Base-by-base conservation (phyloP, 2,329 filamentous ascomycete genomes). In the Aplosporella prunicola region DNA sequence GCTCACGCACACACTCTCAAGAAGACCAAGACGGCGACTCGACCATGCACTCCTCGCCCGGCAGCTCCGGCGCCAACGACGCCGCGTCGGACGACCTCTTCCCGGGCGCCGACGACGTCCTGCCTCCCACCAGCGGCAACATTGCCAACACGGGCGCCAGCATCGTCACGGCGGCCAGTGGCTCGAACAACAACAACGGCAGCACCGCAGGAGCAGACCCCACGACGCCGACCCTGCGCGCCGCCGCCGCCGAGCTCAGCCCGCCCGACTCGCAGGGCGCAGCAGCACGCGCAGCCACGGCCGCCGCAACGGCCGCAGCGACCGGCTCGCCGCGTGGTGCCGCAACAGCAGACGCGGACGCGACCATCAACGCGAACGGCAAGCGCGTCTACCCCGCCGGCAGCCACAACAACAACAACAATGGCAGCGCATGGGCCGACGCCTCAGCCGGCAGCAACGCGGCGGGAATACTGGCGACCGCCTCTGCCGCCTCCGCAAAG, bases 1-100 rank as follows among this genome's bases (percentile, higher is more conserved):
- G n/a, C n/a, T n/a, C n/a, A n/a, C n/a, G n/a, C n/a, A n/a, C n/a
- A n/a, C n/a, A n/a, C n/a, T n/a, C n/a, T n/a, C n/a, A n/a, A n/a
- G n/a, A n/a, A 39, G 70, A 75, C 49, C 54, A 49, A 47, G 71
- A 74, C 53, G 69, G 69, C 29, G 71, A 75, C 58, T 72, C 67
- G 20, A 68, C 67, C 42, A 75, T 75, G 72, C 63, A 67, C 43
- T 71, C 67, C 29, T 52, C 57, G 6, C 49, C 54, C 29, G 63
- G 63, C 17, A 60, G 60, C 34, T 56, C 57, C 26, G 55, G 55
- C 48, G 20, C 25, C 13, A 15, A 20, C 25, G 55, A 55, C 47
- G 8, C 22, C 22, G 22, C 22, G 8, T 27, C 14, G 35, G 51
- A 57, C 39, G 55, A 59, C 37, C 57, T 62, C 53, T 67, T 67